Percentiles rank a stretch among this genome's conserved stretches.
Conservation (phyloP, 768 basidiomycete species). For the Panellus pusillus region DNA sequence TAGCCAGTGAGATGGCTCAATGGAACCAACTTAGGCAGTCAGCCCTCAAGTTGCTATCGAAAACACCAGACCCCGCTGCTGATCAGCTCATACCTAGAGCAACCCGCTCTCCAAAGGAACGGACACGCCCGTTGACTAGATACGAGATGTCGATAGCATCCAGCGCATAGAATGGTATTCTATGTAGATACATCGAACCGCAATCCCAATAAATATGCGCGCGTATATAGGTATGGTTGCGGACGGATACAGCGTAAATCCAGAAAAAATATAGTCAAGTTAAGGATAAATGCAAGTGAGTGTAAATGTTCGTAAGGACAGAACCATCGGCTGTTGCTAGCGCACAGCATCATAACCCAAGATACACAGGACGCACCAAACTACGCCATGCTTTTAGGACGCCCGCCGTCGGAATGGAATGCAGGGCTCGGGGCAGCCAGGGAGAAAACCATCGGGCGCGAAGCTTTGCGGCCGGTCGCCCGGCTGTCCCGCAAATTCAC, state of each 20-base stretch:
- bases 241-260: neutral
- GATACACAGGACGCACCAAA: neutral
- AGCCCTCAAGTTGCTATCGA: conserved; percentile 7
- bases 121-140: conserved; percentile 4
- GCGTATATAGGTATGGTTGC: neutral
- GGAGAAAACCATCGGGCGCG: conserved; percentile 17
- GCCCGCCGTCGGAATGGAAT: conserved; percentile 20
- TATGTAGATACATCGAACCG: conserved; percentile 13
- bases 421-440: conserved; percentile 15
- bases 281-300: conserved; percentile 12
- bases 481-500: conserved; percentile 12
- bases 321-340: neutral
- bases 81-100: conserved; percentile 11
- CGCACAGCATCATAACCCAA: neutral
- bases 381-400: conserved; percentile 23
- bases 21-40: conserved; percentile 20
- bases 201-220: conserved; percentile 7
- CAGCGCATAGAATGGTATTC: neutral
- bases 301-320: conserved; percentile 13
- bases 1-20: conserved; percentile 12
- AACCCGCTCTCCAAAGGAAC: neutral
- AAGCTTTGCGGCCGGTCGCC: conserved; percentile 41
- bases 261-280: conserved; percentile 10
- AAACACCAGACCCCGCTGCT: conserved; percentile 5
- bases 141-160: conserved; percentile 8